Evolutionary conservation across 805 yeast genomes (phyloP), one percentile per base, ranked within the genome.

Genomic region (Tetrapisispora phaffii): DNA sequence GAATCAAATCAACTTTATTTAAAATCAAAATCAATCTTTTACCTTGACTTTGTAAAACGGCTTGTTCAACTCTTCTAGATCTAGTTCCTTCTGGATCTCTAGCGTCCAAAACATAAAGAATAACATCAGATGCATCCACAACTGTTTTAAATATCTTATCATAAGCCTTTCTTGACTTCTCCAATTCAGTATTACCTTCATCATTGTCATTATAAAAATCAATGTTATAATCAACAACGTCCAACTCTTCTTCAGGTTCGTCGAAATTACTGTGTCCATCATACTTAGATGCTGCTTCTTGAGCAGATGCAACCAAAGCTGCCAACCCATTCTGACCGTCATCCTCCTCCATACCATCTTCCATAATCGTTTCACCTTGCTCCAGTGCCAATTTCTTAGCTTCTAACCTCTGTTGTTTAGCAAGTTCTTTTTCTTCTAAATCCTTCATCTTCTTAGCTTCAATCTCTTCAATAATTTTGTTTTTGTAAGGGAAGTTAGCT

Each of bases 1-100:
- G 98, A 49, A 93, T 78, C 56, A 93, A 75, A 68, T 93, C 98
- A 48, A 93, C 85, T 67, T 93, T 93, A 72, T 93, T 93, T 55
- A 93, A 69, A 38, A 90, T 76, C 54, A 88, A 76, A 45, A 93
- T 85, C 51, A 93, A 73, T 59, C 97, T 77, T 66, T 93, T 93
- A 39, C 66, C 63, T 48, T 85, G 84, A 55, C 79, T 76, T 58
- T 81, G 82, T 48, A 89, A 68, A 39, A 93, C 87, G 2, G 94
- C 85, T 62, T 86, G 84, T 71, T 93, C 98, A 35, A 93, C 89
- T 60, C 79, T 86, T 62, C 80, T 79, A 8, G 97, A 88, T 60
- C 98, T 79, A 2, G 97, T 90, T 17, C 87, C 81, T 65, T 86
- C 95, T 45, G 98, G 98, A 66, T 93, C 96, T 66, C 98, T 81